A percentile compares a stretch with the other conserved stretches of the same genome.
Evolutionary conservation across 257 asterid genomes (phyloP).

Genomic region (Rhazya stricta): DNA sequence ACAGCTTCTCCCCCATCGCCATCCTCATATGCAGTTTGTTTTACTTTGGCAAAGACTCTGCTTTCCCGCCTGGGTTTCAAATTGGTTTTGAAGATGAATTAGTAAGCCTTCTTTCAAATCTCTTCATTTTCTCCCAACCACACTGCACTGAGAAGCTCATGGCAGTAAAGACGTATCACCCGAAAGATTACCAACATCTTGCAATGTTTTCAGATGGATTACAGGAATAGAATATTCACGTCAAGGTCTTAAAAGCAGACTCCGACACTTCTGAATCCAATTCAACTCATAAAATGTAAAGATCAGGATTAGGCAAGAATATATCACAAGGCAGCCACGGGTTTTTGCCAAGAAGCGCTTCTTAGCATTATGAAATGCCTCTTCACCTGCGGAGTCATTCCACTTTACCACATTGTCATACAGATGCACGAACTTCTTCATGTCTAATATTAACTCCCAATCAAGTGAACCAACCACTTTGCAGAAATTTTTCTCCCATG

Average conservation of each 20-base stretch:
- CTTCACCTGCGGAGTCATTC: conserved; percentile 77
- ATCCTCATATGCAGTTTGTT: conserved; percentile 17
- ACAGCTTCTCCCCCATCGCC: conserved; percentile 31
- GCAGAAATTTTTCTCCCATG: conserved; percentile 77
- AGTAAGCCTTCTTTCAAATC: conserved; percentile 20
- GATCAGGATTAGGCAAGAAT: conserved; percentile 50
- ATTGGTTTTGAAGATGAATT: conserved; percentile 25
- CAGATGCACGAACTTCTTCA: conserved; percentile 46
- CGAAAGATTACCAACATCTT: conserved; percentile 50
- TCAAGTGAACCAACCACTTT: conserved; percentile 52
- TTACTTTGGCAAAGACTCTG: conserved; percentile 12
- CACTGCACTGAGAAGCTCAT: conserved; percentile 25
- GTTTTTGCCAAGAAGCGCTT: conserved; percentile 59
- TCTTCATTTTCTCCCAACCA: conserved; percentile 66
- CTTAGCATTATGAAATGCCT: conserved; percentile 60
- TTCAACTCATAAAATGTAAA: conserved; percentile 57
- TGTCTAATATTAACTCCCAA: conserved; percentile 58
- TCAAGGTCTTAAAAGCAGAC: conserved; percentile 42
- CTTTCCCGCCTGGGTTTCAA: conserved; percentile 25
- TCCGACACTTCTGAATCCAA: conserved; percentile 36
- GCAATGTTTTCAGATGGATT: conserved; percentile 30
- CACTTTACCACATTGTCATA: conserved; percentile 54
- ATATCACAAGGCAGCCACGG: conserved; percentile 45
- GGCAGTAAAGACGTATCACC: conserved; percentile 47
- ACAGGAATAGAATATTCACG: conserved; percentile 10